phyloP scores from a whole-genome alignment of 1,139 yeast species.

The Pichia sp. region DNA sequence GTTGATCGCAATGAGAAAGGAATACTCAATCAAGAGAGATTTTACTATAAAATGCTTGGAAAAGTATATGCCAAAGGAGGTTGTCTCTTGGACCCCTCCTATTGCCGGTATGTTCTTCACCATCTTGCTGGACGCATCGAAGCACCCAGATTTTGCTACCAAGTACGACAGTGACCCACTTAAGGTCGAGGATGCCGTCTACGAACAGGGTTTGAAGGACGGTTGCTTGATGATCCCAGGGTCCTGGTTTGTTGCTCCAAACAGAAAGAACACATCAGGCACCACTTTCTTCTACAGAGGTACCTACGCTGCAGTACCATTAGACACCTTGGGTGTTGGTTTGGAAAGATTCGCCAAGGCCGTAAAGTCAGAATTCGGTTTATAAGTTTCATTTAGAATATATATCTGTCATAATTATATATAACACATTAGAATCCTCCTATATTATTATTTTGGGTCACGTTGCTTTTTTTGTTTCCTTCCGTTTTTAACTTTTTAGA shows the following conservation, averaged over 20 bases:
- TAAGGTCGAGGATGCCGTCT: conserved; percentile 60
- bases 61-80: conserved; percentile 55
- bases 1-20: conserved; percentile 80
- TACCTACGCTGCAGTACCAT: conserved; percentile 80
- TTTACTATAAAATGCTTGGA: conserved; percentile 66
- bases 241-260: conserved; percentile 73
- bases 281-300: conserved; percentile 73
- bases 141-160: conserved; percentile 65
- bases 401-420: background rate
- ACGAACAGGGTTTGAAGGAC: conserved; percentile 56
- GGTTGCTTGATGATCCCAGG: conserved; percentile 85
- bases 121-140: conserved; percentile 65
- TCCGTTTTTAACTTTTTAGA: conserved; percentile 9
- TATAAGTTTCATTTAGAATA: background rate
- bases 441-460: no score
- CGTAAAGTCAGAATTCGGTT: conserved; percentile 34
- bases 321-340: conserved; percentile 56
- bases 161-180: conserved; percentile 51
- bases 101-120: conserved; percentile 95
- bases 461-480: no score
- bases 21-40: conserved; percentile 76
- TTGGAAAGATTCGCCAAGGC: conserved; percentile 64
- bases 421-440: no score
- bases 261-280: conserved; percentile 33
- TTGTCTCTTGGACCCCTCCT: conserved; percentile 61